Base-by-base conservation (phyloP, 2,329 filamentous ascomycete species). In the Septoria linicola region DNA sequence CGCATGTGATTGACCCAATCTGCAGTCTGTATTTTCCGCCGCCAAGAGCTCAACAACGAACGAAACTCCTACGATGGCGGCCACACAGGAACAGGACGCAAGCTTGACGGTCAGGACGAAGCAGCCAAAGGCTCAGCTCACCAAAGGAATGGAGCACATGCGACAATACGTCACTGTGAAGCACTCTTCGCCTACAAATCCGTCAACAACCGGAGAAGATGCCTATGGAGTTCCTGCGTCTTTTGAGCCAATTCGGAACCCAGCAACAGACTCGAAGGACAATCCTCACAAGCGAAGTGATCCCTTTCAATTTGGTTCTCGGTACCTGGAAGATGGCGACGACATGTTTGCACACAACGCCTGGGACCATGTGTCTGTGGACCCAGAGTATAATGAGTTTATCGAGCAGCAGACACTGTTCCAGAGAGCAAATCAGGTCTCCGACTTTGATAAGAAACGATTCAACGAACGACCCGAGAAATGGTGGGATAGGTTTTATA, bases 401-500 rank as follows among this genome's bases (percentile, higher is more conserved):
- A 85, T 90, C 54, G 83, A 91, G 71, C 74, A 84, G 66, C 93
- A 97, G 73, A 92, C 88, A 67, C 81, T 82, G 40, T 87, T 86
- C 73, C 93, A 99, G 74, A 84, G 91, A 59, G 82, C 86, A 63
- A 80, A 87, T 55, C 92, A 91, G 50, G 93, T 96, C 42, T 91
- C 86, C 36, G 90, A 96, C 56, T 96, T 95, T 76, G 91, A 99
- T 72, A 90, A 90, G 71, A 81, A 85, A 84, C 76, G 77, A 79
- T 96, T 96, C 77, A 97, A 96, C 69, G 76, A 79, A 39, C 82
- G 95, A 59, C 93, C 93, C 0, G 91, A 89, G 56, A 95, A 90
- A 71, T 97, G 90, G 89, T 99, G 93, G 93, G 93, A 99, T 66
- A 75, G 87, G 49, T 99, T 99, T 73, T 99, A 99, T 77, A 91